A percentile compares a stretch with the other conserved stretches of the same genome.
These are phyloP conservation scores for carrot (Daucus carota) DNA, from an alignment of 129 eudicot species.

Conservation along the genomic window DH1_v3.0 NC_030383.2:46747001-46747500, in stretches of 20 bases:
- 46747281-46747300: conserved; percentile 67
- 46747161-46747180: conserved; percentile 83
- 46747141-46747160: conserved; percentile 80
- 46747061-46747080: conserved; percentile 8
- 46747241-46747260: conserved; percentile 85
- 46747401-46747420: conserved; percentile 35
- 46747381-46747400: conserved; percentile 93
- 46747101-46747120: conserved; percentile 87
- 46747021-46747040: not conserved
- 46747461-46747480: not conserved
- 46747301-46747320: conserved; percentile 95
- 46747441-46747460: not conserved
- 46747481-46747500: conserved; percentile 38
- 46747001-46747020: not conserved
- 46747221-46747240: conserved; percentile 91
- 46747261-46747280: conserved; percentile 95
- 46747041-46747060: not conserved
- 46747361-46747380: conserved; percentile 80
- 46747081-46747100: conserved; percentile 38
- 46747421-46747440: not conserved
- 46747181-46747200: conserved; percentile 84
- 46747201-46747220: conserved; percentile 97
- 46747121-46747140: conserved; percentile 94
- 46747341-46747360: conserved; percentile 89
- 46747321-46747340: conserved; percentile 97